Evolutionary conservation across 2,329 filamentous ascomycete genomes (phyloP), one percentile per base, ranked within the genome.

Genomic region (Ploettnerulaceae sp.): DNA sequence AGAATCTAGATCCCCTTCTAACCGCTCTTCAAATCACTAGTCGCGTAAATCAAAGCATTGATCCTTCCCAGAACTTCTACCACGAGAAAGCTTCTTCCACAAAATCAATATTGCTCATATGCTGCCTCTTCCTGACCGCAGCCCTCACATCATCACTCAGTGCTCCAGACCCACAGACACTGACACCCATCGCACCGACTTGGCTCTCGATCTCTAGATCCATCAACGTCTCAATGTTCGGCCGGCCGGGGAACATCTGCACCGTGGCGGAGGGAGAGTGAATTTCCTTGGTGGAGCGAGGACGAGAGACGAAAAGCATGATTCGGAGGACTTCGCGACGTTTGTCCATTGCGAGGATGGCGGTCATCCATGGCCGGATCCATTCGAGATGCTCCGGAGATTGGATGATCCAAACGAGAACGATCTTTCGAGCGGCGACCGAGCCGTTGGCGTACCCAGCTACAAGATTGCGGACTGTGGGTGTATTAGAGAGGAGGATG

Each of bases 351-450:
- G 78, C 77, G 29, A 89, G 72, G 52, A 89, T 88, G 60, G 83
- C 76, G 3, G 84, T 89, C 86, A 90, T 89, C 84, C 84, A 89
- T 6, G 84, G 83, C 36, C 84, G 75, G 61, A 89, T 89, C 85
- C 85, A 90, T 65, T 90, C 85, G 22, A 90, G 73, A 64, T 89
- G 85, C 68, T 89, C 86, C 57, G 83, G 83, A 58, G 77, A 84
- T 59, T 86, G 86, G 47, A 91, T 85, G 38, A 82, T 82, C 86
- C 86, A 91, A 31, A 89, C 79, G 18, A 91, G 74, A 4, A 88
- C 71, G 39, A 90, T 74, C 62, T 82, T 85, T 52, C 83, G 79
- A 1, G 83, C 80, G 1, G 84, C 82, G 5, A 84, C 81, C 0
- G 81, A 87, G 47, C 81, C 81, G 52, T 82, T 79, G 50, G 75